Base-by-base conservation (phyloP, 129 eudicot genomes). In the Artemisia argyi region DNA sequence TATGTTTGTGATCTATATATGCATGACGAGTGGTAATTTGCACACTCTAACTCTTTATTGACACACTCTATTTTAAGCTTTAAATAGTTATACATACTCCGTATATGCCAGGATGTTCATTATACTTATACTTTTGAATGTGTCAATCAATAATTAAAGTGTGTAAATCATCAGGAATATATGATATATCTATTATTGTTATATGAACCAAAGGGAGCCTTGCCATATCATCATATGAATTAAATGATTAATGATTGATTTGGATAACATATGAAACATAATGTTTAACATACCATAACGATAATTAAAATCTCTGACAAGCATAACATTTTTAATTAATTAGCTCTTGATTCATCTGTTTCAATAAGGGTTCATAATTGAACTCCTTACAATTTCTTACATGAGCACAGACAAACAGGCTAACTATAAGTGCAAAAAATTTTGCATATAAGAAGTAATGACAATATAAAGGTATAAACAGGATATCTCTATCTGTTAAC, bases 321-420 rank as follows among this genome's bases (percentile, higher is more conserved):
- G 10, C 46, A 39, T 39, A 7, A 39, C 46, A 39, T 7, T 39
- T 39, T 39, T 39, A 39, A 39, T 39, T 39, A 39, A 46, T 28
- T 59, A 80, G 84, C 84, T 69, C 84, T 70, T 69, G 84, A 62
- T 70, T 75, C 73, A 57, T 76, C 80, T 75, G 73, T 46, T 75
- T 75, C 76, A 75, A 30, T 48, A 15, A 80, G 80, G 77, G 78
- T 19, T 69, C 72, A 69, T 75, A 61, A 64, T n/a, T 80, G 80
- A 75, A 76, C 30, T 63, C 63, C 79, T 73, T 58, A 28, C 73
- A 68, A 61, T 61, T 75, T 75, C 61, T 75, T 75, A 69, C 84
- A 70, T 47, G 64, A 32, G 71, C 16, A 68, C 73, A 80, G 80
- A 61, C 56, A 80, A 76, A 75, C 84, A 80, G 84, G 84, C 84